These are phyloP conservation scores for Jatropha curcas DNA, from an alignment of 345 rosid genomes.

Conservation along the genomic window DNA sequence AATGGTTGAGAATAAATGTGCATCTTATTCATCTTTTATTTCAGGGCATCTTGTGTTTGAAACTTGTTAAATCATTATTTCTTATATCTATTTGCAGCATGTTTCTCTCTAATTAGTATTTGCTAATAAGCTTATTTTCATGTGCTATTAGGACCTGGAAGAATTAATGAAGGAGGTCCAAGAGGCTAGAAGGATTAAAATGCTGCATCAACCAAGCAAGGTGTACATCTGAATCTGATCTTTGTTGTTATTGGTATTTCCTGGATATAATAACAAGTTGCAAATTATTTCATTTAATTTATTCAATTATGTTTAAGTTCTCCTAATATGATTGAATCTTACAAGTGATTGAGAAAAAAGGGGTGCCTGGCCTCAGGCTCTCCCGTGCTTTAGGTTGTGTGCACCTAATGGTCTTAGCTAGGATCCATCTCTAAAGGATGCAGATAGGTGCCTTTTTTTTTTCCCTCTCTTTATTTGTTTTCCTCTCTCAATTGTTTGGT, in stretches of 20 bases:
- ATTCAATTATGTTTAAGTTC: neutral
- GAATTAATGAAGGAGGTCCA: constrained; percentile 98
- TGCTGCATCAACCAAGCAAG: constrained; percentile 99
- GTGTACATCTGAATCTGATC: constrained; percentile 35
- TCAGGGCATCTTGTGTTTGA: neutral
- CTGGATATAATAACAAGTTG: too few relatives aligned
- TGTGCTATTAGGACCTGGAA: constrained; percentile 70
- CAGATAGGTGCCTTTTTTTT: neutral
- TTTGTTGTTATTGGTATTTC: constrained; percentile 18
- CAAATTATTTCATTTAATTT: neutral
- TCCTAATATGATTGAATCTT: neutral
- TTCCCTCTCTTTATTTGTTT: neutral
- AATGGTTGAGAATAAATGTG: neutral
- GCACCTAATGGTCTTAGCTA: neutral
- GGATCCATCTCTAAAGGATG: neutral
- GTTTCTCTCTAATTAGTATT: neutral
- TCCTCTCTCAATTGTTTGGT: neutral
- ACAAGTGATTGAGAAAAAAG: neutral
- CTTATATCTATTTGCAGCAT: constrained; percentile 16
- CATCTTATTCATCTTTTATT: neutral
- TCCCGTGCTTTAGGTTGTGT: neutral
- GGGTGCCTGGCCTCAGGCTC: neutral
- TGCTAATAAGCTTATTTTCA: neutral
- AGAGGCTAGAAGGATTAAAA: constrained; percentile 96
- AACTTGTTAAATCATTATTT: constrained; percentile 13